Base-by-base conservation (phyloP, 768 basidiomycete genomes). In the Naganishia randhawae region DNA sequence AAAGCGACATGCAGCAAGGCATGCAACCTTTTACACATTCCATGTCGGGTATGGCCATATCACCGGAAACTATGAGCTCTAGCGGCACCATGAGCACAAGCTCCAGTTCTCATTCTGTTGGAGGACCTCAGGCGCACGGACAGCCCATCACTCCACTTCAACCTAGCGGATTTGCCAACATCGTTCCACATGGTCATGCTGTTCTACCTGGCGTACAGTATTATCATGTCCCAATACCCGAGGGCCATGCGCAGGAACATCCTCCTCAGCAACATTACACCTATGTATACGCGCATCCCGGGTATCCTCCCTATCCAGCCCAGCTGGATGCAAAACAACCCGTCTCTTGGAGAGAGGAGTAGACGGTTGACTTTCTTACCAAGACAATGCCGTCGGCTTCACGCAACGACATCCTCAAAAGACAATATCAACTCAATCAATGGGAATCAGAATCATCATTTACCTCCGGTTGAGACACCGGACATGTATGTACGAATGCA, bases 21-120 rank as follows among this genome's bases (percentile, higher is more conserved):
- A 65, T 77, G 25, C 72, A 71, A 3, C 73, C 73, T 10, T 77
- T 75, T 68, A 75, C 71, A 16, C 57, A 65, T 14, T 76, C 75
- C 1, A 67, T 79, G 62, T 69, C 69, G 6, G 70, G 71, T 27
- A 76, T 77, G 77, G 71, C 75, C 33, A 72, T 77, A 52, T 79
- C 78, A n/a, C 78, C 76, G 1, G 68, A 54, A 27, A 62, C 63
- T 14, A 65, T 54, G 68, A 67, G 66, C 35, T 67, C 66, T 25
- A 55, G 53, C 41, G 66, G 68, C n/a, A 69, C 68, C 35, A 33
- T 67, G 39, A 67, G 48, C 52, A 35, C 66, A 14, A 67, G 66
- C 22, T 69, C 68, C 19, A 62, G 55, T 52, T 32, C 66, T 22
- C 57, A 61, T 41, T 61, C 57, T 8, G 57, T 25, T 29, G 57